Evolutionary conservation across 306 rosid genomes (phyloP).

Genomic region (Cicer bijugum): DNA sequence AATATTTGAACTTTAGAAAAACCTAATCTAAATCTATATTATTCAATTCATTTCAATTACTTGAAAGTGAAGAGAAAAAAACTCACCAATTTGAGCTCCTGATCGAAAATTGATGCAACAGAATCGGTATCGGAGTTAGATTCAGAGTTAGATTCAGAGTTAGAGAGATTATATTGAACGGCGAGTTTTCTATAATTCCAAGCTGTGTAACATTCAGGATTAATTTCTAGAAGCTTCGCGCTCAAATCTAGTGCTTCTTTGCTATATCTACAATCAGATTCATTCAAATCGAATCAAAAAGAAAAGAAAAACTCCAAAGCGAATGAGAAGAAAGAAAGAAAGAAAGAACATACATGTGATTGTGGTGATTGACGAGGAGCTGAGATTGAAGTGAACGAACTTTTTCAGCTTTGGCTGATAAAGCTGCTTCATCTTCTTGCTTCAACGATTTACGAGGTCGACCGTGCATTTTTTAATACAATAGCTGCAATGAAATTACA

Average conservation of each 20-base stretch:
- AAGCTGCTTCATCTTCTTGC: slow-evolving; percentile 68
- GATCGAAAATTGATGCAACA: slow-evolving; percentile 53
- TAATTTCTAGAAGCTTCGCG: slow-evolving; percentile 69
- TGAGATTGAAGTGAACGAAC: slow-evolving; percentile 75
- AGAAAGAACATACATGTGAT: slow-evolving; percentile 50
- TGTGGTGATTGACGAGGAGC: slow-evolving; percentile 72
- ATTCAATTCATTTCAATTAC: not conserved
- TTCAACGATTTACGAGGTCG: slow-evolving; percentile 74
- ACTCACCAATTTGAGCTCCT: slow-evolving; percentile 74
- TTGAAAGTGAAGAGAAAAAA: not conserved
- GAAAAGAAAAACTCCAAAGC: not conserved
- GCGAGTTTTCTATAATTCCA: slow-evolving; percentile 91
- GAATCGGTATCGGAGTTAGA: slow-evolving; percentile 60
- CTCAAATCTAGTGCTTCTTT: slow-evolving; percentile 74
- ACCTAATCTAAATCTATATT: not conserved
- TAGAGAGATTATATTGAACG: slow-evolving; percentile 58
- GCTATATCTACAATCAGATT: slow-evolving; percentile 58
- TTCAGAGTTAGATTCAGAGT: slow-evolving; percentile 52
- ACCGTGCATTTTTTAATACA: slow-evolving; percentile 73
- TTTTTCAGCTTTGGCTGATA: slow-evolving; percentile 61
- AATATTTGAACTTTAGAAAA: not conserved
- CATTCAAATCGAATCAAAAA: not conserved
- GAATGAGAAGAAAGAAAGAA: not conserved
- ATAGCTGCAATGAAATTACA: not conserved
- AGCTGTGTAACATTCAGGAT: slow-evolving; percentile 86